Evolutionary conservation across 2,329 filamentous ascomycete species (phyloP), one percentile per base, ranked within the genome.

Genomic region (Lachnellula suecica): DNA sequence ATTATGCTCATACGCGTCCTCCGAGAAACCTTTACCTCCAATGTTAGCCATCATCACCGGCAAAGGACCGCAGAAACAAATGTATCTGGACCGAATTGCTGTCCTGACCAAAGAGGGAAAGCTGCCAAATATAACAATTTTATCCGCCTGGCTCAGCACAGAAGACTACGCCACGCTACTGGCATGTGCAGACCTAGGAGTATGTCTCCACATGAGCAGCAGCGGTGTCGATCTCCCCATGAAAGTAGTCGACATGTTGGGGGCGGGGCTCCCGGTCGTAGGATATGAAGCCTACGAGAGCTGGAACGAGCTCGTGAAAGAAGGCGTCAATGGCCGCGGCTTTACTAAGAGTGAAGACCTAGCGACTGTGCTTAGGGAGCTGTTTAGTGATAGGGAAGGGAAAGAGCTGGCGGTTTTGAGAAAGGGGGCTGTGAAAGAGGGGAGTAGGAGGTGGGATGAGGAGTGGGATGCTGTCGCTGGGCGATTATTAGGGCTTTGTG

Each of bases 221-320:
- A 96, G 91, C 2, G 94, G 94, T 1, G 91, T 99, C 0, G 94
- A 99, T 70, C 76, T 99, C 19, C 94, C 94, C 0, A 99, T 99
- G 94, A 99, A 99, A 72, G 91, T 99, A 1, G 92, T 99, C 13
- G 94, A 99, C 68, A 97, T 99, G 92, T 97, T 99, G 68, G 94
- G 94, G 2, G 88, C 92, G 0, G 94, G 93, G 0, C 74, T 99
- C 24, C 94, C 94, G 0, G 94, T 99, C 0, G 85, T 87, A 0
- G 93, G 91, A 4, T 97, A 94, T 79, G 83, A 82, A 23, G 80
- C 81, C 2, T 99, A 96, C 66, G 85, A 92, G 66, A 93, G 92
- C 57, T 96, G 96, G 79, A 77, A 82, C 2, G 94, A 99, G 72
- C 75, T 99, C n/a, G 89, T 99, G 23, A 87, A 81, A 47, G 92